phyloP scores from a whole-genome alignment of 2,329 filamentous ascomycete genomes.

The Gnomoniopsis sp. region DNA sequence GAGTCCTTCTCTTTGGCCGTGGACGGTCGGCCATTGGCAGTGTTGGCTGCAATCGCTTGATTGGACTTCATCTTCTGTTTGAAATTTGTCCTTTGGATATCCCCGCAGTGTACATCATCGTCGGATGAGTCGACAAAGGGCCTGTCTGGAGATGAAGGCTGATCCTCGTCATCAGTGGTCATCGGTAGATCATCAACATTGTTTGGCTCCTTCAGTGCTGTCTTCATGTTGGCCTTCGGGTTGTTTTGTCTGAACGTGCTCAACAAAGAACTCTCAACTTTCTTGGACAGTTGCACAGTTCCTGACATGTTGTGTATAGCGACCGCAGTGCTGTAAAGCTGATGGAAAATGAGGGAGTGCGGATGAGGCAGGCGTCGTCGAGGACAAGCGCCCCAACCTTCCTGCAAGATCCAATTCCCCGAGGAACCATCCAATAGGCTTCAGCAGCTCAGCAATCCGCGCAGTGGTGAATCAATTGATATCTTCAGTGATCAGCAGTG shows the following conservation, averaged over 20 bases:
- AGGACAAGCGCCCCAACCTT: not conserved
- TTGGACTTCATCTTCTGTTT: constrained; percentile 19
- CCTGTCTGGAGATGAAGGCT: constrained; percentile 8
- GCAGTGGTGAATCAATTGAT: not conserved
- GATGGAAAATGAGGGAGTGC: not conserved
- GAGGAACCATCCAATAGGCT: not conserved
- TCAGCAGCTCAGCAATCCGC: not conserved
- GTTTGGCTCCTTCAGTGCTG: constrained; percentile 18
- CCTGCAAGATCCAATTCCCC: not conserved
- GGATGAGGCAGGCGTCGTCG: not conserved
- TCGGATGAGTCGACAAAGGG: constrained; percentile 14
- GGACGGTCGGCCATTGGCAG: not conserved
- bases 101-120: constrained; percentile 23
- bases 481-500: not conserved
- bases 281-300: not conserved
- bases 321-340: not conserved
- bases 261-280: not conserved
- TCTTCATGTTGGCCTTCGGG: constrained; percentile 1
- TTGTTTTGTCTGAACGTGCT: constrained; percentile 8
- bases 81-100: constrained; percentile 32
- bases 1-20: not conserved
- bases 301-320: not conserved
- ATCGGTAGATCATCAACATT: constrained; percentile 24
- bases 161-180: constrained; percentile 24
- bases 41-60: constrained; percentile 2